Evolutionary conservation across 2,329 filamentous ascomycete species (phyloP), one percentile per base, ranked within the genome.

Genomic region (Pestalotiopsis sp.): DNA sequence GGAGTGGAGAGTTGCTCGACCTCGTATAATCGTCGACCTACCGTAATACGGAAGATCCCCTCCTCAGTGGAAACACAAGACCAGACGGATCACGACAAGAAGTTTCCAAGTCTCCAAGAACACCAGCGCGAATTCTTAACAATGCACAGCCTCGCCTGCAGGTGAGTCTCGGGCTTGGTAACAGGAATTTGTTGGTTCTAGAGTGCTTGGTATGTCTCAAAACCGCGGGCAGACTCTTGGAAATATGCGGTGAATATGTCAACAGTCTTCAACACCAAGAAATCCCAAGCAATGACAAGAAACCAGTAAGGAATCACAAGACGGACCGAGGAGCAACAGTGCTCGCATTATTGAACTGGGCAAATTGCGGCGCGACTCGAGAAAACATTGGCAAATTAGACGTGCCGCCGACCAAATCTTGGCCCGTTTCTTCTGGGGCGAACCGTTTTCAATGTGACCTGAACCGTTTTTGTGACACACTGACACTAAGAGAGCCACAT

Each of bases 321-420:
- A 52, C 63, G 25, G 63, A 31, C 63, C 63, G n/a, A 66, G 63
- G 52, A 57, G 25, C n/a, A 36, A 39, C 31, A 36, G 59, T 36
- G 59, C 59, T 39, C 25, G 31, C n/a, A 20, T 39, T 39, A 36
- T 36, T 62, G 59, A 39, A 39, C 36, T n/a, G 57, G 9, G 17
- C 9, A 65, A 65, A 65, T 65, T 65, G 13, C 62, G 52, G 62
- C 39, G 62, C 62, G 62, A 65, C 62, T 65, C 49, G 62, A 23
- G 62, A 52, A 65, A 25, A 14, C 14, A 66, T 66, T 66, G 49
- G 63, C 63, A 66, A 66, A 66, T 66, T 58, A 66, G 38, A 66
- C 45, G 31, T 27, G 9, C 63, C 63, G 49, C 57, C 57, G 12
- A n/a, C 31, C 9, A 13, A 20, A 38, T 66, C 63, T 36, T 56